Evolutionary conservation across 495 filamentous ascomycete species (phyloP), one percentile per base, ranked within the genome.

Genomic region (Massariosphaeria phaeospora): DNA sequence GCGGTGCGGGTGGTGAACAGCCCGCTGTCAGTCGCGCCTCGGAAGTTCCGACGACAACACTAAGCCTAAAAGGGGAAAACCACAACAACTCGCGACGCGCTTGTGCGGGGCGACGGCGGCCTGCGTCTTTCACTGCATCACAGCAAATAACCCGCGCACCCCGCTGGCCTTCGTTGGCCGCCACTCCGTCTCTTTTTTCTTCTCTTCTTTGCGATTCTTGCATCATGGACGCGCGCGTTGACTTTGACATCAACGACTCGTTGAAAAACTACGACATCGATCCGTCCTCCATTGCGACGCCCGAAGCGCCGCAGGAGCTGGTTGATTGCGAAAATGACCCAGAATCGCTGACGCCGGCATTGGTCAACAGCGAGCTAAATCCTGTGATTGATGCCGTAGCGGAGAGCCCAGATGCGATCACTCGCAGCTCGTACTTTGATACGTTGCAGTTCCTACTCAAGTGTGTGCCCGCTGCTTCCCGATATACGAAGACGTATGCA

Each of bases 201-300:
- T 53, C 35, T 69, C 66, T n/a, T 72, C 62, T 30, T 66, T 53
- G 69, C 30, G 72, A 70, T 20, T 73, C 67, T 30, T 67, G 69
- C 20, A 35, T 50, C 23, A 95, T 95, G 90, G 89, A 87, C 34
- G 47, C 29, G 45, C 73, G 75, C 55, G 75, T 87, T 62, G 80
- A 83, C 55, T 99, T 97, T 72, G 88, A 97, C 68, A 86, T 99
- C 69, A 96, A 96, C 71, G 84, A 93, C 66, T 85, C 89, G 57
- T 84, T 97, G 70, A 96, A 95, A 75, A 79, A 86, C 66, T 97
- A 99, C 71, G 84, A 95, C 76, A 88, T 86, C 73, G 89, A 96
- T 71, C 94, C 94, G 1, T 74, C 83, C 38, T 79, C 79, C 34
- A 81, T 97, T 30, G 77, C 85, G 3, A 96, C 89, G n/a, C 81